Evolutionary conservation across 2,329 filamentous ascomycete genomes (phyloP), one percentile per base, ranked within the genome.

Genomic region (Botrytis paeoniae): DNA sequence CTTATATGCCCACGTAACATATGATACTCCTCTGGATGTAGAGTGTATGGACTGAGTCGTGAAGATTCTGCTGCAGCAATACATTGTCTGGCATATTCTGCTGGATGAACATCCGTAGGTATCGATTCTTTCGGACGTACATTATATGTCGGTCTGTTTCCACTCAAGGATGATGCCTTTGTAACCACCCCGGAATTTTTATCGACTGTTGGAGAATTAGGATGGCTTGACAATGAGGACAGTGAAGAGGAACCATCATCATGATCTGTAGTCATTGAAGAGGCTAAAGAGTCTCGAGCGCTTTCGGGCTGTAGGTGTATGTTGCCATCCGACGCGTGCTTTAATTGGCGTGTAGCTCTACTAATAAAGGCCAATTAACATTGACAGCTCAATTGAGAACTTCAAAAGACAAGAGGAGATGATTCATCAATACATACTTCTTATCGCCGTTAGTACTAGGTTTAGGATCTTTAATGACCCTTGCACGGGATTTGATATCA

Each of bases 1-100:
- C 92, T 97, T 77, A 99, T 89, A 78, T 97, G 91, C 75, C 93
- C 87, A 75, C 93, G 89, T 59, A 99, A 84, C 74, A 97, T 86
- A 74, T 87, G 85, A 80, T 98, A 95, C 82, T 99, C 96, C 75
- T 93, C 91, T 39, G 89, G 87, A 82, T 98, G 94, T 57, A 99
- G 84, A 18, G 92, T 91, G 82, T 96, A 98, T 0, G 96, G 95
- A 76, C 95, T 95, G 1, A 99, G 86, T 73, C 96, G 88, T 59
- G 94, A 98, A 14, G 93, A 92, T 82, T 97, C 93, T 71, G 95
- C 96, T 20, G 95, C 95, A 70, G 91, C 88, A 73, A 97, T 92
- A 80, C 94, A 97, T 83, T 99, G 94, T 76, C 91, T 89, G n/a
- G 94, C 95, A 83, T 97, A 98, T 74, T 95, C 90, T 69, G 89